phyloP scores from a whole-genome alignment of 768 basidiomycete species.

The Tulasnella sp. region DNA sequence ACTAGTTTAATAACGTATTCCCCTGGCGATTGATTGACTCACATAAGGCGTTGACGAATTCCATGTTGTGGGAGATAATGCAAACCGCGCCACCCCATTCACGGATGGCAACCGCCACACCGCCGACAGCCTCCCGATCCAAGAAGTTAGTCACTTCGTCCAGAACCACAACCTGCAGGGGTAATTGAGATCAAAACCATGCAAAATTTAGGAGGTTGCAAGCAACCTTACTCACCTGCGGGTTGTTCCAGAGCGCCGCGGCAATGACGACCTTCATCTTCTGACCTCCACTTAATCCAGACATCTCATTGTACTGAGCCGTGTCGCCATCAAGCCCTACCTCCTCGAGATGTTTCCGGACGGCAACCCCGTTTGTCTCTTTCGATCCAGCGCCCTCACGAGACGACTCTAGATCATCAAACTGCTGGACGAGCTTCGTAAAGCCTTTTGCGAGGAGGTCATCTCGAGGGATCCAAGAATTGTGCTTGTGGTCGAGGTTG shows the following conservation, averaged over 20 bases:
- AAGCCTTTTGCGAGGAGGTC: slow-evolving; percentile 79
- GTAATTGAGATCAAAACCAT: too few relatives aligned
- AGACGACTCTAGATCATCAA: slow-evolving; percentile 93
- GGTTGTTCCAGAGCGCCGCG: slow-evolving; percentile 93
- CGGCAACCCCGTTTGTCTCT: slow-evolving; percentile 69
- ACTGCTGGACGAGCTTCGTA: slow-evolving; percentile 81
- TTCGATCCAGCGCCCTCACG: slow-evolving; percentile 88
- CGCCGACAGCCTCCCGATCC: slow-evolving; percentile 91
- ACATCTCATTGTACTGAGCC: slow-evolving; percentile 95
- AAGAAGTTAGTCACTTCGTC: slow-evolving; percentile 96
- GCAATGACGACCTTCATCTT: slow-evolving; percentile 96
- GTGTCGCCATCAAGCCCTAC: slow-evolving; percentile 96
- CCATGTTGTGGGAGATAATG: slow-evolving; percentile 89
- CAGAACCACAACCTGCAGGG: slow-evolving; percentile 31
- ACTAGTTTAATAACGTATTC: background rate
- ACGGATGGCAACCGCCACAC: slow-evolving; percentile 86
- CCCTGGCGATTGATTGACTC: slow-evolving; percentile 27
- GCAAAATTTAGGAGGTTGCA: too few relatives aligned
- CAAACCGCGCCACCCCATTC: slow-evolving; percentile 93
- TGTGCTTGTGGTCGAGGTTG: slow-evolving; percentile 72
- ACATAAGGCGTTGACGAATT: slow-evolving; percentile 79
- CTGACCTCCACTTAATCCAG: slow-evolving; percentile 89
- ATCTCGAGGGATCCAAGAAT: slow-evolving; percentile 87
- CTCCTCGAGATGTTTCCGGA: slow-evolving; percentile 88
- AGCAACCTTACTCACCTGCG: slow-evolving; percentile 59